These are phyloP conservation scores for Ailanthus altissimus DNA, from an alignment of 345 rosid genomes.

Conservation along the genomic window DNA sequence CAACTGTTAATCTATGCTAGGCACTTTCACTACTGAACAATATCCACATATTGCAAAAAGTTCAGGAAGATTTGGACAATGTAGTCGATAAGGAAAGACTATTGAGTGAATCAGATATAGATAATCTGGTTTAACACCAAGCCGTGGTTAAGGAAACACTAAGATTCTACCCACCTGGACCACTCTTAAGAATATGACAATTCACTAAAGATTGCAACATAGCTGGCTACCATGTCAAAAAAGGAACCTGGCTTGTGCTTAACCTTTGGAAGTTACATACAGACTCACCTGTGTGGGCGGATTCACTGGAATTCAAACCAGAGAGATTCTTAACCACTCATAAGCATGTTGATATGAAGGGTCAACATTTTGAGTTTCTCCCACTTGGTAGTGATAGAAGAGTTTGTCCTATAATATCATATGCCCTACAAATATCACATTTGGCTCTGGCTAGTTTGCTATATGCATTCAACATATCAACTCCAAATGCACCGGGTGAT, in stretches of 20 bases:
- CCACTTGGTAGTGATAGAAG: constrained; percentile 53
- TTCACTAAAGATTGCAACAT: constrained; percentile 33
- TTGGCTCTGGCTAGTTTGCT: constrained; percentile 34
- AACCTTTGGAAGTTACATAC: constrained; percentile 38
- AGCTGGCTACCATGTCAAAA: constrained; percentile 30
- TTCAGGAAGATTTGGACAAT: constrained; percentile 25
- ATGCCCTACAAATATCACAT: constrained; percentile 29
- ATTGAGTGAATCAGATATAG: constrained; percentile 32
- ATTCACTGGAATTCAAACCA: constrained; percentile 39
- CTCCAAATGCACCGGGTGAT: constrained; percentile 25
- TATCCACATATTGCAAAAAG: no score
- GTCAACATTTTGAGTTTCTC: constrained; percentile 35
- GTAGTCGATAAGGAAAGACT: constrained; percentile 1
- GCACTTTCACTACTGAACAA: no score
- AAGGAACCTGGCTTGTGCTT: constrained; percentile 34
- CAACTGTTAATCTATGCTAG: no score
- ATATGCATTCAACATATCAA: constrained; percentile 35
- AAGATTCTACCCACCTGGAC: constrained; percentile 38
- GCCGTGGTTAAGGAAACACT: constrained; percentile 45
- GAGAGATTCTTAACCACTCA: constrained; percentile 40
- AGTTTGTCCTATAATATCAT: constrained; percentile 35
- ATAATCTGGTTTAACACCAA: constrained; percentile 34
- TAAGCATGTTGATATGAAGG: constrained; percentile 34
- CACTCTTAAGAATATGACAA: constrained; percentile 29
- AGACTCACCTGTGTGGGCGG: constrained; percentile 37